Evolutionary conservation across 2,329 filamentous ascomycete genomes (phyloP).

Genomic region (Neonectria coccinea): DNA sequence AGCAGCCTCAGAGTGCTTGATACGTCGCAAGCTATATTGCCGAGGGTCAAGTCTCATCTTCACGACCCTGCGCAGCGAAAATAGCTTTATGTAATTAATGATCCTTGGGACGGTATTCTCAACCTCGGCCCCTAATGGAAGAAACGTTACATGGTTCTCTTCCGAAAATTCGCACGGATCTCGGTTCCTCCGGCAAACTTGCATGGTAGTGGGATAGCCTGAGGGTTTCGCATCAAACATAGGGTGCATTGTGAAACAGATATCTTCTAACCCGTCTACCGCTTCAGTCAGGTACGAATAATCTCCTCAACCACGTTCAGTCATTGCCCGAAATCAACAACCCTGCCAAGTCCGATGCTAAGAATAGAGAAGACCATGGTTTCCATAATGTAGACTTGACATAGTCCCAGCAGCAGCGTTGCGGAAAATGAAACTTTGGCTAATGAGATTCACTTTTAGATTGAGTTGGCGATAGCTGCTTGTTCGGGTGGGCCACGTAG

Average conservation of each 20-base stretch:
- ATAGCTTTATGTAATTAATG: not conserved
- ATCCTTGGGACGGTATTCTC: not conserved
- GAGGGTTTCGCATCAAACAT: not conserved
- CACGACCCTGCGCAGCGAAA: not conserved
- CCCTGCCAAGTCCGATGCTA: not conserved
- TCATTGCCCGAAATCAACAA: not conserved
- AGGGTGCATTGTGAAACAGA: not conserved
- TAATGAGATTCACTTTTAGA: not conserved
- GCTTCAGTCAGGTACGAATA: not conserved
- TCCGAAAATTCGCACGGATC: not conserved
- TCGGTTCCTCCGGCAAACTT: not conserved
- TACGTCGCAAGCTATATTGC: not conserved
- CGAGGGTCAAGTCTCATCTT: not conserved
- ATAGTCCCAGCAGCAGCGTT: not conserved
- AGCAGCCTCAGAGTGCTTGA: not conserved
- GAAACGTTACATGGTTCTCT: not conserved
- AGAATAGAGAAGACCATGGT: not conserved
- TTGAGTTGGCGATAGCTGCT: not conserved
- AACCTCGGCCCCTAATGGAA: not conserved
- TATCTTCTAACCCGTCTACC: not conserved
- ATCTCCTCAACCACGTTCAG: not conserved
- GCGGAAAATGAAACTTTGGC: not conserved
- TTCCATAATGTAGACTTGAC: too few species aligned
- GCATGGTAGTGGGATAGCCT: not conserved
- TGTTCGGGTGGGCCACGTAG: not conserved